Conservation (phyloP, 805 yeast species). For the Pichia phayaonensis region DNA sequence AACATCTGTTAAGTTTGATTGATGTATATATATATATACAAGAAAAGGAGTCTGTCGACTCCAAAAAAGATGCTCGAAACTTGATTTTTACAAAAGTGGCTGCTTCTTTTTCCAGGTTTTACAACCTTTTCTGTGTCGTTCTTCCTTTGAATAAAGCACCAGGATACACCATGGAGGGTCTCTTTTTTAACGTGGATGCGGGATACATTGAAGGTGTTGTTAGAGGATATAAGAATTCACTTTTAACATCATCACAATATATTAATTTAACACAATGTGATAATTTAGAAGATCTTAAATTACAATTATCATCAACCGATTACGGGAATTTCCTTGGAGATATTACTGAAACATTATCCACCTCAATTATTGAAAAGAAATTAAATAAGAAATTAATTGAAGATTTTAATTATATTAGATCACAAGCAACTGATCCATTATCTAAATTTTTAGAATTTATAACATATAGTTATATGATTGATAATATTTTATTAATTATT, state of each 20-base stretch:
- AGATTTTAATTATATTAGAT: slow-evolving; percentile 78
- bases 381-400: slow-evolving; percentile 67
- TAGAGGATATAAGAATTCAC: slow-evolving; percentile 86
- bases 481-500: slow-evolving; percentile 90
- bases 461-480: slow-evolving; percentile 97
- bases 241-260: slow-evolving; percentile 72
- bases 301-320: slow-evolving; percentile 93
- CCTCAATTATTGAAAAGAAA: slow-evolving; percentile 76
- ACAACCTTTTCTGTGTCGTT: too few relatives aligned
- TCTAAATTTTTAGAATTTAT: slow-evolving; percentile 84
- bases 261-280: slow-evolving; percentile 94
- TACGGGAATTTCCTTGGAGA: slow-evolving; percentile 86
- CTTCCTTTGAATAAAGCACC: too few relatives aligned
- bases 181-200: slow-evolving; percentile 78
- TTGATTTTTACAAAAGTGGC: neutral
- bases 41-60: neutral
- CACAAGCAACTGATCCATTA: slow-evolving; percentile 76
- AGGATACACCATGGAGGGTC: slow-evolving; percentile 64
- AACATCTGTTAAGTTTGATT: too few relatives aligned
- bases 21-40: too few relatives aligned
- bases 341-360: slow-evolving; percentile 74
- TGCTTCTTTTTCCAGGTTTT: neutral
- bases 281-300: slow-evolving; percentile 83
- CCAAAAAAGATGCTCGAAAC: neutral
- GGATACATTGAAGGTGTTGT: slow-evolving; percentile 94